phyloP scores from a whole-genome alignment of 1,139 yeast species.

The Candida sojae region DNA sequence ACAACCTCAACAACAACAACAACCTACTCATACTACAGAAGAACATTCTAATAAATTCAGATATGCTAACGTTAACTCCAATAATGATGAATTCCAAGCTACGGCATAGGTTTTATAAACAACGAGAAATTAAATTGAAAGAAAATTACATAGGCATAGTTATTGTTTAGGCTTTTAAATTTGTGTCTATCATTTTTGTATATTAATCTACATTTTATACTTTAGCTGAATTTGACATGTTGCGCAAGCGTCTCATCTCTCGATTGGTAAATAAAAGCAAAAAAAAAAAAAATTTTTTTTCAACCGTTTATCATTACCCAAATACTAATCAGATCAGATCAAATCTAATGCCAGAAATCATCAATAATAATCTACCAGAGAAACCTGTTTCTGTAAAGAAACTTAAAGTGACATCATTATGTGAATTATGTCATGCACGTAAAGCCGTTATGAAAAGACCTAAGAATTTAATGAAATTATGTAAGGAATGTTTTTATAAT shows the following conservation, averaged over 20 bases:
- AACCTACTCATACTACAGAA: conserved; percentile 18
- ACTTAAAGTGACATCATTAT: conserved; percentile 50
- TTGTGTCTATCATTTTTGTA: no score
- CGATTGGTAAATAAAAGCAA: neutral
- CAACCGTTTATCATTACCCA: conserved; percentile 1
- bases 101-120: conserved; percentile 18
- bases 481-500: conserved; percentile 85
- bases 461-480: conserved; percentile 86
- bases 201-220: no score
- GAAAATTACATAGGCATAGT: neutral
- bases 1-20: conserved; percentile 30
- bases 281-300: conserved; percentile 1
- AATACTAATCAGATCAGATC: neutral
- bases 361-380: neutral
- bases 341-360: conserved; percentile 8
- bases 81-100: conserved; percentile 50
- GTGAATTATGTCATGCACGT: conserved; percentile 84
- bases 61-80: conserved; percentile 48
- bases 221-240: neutral
- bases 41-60: conserved; percentile 47
- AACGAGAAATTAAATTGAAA: neutral
- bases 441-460: conserved; percentile 92
- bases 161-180: neutral
- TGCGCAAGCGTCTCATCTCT: neutral
- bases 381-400: conserved; percentile 17